Evolutionary conservation across 768 basidiomycete genomes (phyloP).

Genomic region (Serpula lacrymans): DNA sequence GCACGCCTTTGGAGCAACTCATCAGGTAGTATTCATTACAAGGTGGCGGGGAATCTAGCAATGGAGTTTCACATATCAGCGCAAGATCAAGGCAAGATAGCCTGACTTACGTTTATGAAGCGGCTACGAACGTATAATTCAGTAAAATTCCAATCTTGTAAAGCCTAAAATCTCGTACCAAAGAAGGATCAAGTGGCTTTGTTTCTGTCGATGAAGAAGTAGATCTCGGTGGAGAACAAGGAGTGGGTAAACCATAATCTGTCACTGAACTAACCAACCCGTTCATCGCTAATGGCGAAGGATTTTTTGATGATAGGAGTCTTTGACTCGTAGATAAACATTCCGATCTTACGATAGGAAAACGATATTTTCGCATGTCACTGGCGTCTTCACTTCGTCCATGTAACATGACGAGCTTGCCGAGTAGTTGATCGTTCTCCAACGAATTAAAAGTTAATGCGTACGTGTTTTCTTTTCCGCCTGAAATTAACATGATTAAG

Average conservation of each 20-base stretch:
- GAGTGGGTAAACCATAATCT: slow-evolving; percentile 63
- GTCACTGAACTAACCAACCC: slow-evolving; percentile 39
- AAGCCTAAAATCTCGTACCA: slow-evolving; percentile 40
- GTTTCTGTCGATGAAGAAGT: slow-evolving; percentile 19
- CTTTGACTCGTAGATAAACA: slow-evolving; percentile 40
- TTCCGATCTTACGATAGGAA: slow-evolving; percentile 54
- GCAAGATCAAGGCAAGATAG: slow-evolving; percentile 3
- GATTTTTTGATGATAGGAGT: slow-evolving; percentile 32
- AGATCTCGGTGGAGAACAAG: slow-evolving; percentile 53
- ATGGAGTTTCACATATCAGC: slow-evolving; percentile 6
- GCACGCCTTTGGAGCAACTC: slow-evolving; percentile 75
- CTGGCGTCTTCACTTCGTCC: slow-evolving; percentile 40
- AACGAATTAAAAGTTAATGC: slow-evolving; percentile 53
- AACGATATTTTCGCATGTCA: slow-evolving; percentile 44
- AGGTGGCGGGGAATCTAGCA: slow-evolving; percentile 72
- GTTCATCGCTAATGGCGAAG: slow-evolving; percentile 45
- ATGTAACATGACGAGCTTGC: slow-evolving; percentile 64
- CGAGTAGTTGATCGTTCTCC: slow-evolving; percentile 57
- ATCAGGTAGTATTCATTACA: slow-evolving; percentile 85
- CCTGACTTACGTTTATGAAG: slow-evolving; percentile 68
- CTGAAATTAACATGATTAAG: slow-evolving; percentile 30
- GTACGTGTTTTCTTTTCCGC: slow-evolving; percentile 55
- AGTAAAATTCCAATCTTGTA: slow-evolving; percentile 8
- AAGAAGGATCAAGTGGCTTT: slow-evolving; percentile 55
- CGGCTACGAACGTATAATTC: slow-evolving; percentile 41